A percentile compares a stretch with the other conserved stretches of the same genome.
These are phyloP conservation scores for Apocynum venetum DNA, from an alignment of 257 asterid species.

Conservation along the genomic window DNA sequence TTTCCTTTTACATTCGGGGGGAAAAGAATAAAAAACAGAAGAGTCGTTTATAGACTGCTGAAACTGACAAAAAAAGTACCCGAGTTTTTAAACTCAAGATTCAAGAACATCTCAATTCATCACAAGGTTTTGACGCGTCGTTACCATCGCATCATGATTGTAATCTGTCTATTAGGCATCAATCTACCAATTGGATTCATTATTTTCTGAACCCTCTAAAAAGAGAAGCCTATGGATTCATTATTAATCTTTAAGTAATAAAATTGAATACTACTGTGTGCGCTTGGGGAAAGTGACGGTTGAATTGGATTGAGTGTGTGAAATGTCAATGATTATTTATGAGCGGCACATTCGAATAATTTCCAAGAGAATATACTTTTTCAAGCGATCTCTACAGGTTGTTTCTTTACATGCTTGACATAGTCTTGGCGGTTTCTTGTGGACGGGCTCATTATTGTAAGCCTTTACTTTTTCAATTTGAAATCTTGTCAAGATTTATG, in stretches of 20 bases:
- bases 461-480: slow-evolving; percentile 31
- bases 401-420: slow-evolving; percentile 6
- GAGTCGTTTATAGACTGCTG: neutral
- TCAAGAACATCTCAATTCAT: neutral
- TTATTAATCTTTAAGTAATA: neutral
- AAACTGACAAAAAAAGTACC: neutral
- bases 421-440: slow-evolving; percentile 51
- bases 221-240: too few species aligned
- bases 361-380: slow-evolving; percentile 56
- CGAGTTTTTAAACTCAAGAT: neutral
- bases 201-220: neutral
- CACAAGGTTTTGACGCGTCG: neutral
- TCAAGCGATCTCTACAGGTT: slow-evolving; percentile 24
- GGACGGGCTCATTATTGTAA: slow-evolving; percentile 36
- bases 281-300: neutral
- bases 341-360: slow-evolving; percentile 57
- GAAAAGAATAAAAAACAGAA: neutral
- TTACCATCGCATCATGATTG: neutral
- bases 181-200: neutral
- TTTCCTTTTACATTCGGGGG: too few species aligned
- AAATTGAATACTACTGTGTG: neutral
- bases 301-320: slow-evolving; percentile 1
- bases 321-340: slow-evolving; percentile 10
- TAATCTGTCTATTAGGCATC: neutral
- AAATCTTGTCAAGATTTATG: slow-evolving; percentile 31